Percentiles rank a stretch among this genome's conserved stretches.
These are phyloP conservation scores for Fusarium algeriense DNA, from an alignment of 2,329 filamentous ascomycete genomes.

Conservation along the genomic window DNA sequence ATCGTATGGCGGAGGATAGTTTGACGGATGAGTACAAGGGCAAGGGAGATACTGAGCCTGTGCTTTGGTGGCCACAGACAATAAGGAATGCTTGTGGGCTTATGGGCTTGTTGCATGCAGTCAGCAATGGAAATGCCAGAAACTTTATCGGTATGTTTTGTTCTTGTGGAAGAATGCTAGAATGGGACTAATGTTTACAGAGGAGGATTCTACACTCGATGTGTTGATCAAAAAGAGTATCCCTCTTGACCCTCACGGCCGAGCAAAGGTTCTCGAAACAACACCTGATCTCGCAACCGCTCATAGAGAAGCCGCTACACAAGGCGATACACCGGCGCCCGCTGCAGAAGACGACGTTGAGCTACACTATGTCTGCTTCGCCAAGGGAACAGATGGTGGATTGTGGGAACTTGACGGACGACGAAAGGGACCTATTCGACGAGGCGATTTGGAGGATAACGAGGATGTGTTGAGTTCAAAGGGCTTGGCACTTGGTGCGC, in stretches of 20 bases:
- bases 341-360: constrained; percentile 85
- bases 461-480: constrained; percentile 82
- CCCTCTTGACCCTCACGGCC: constrained; percentile 72
- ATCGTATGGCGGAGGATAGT: constrained; percentile 80
- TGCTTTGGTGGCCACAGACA: constrained; percentile 95
- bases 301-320: constrained; percentile 80
- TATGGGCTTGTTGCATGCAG: constrained; percentile 87
- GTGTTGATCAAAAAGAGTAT: constrained; percentile 77
- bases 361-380: constrained; percentile 95
- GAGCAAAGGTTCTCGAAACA: constrained; percentile 82
- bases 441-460: constrained; percentile 66
- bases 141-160: constrained; percentile 66
- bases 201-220: constrained; percentile 68
- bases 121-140: constrained; percentile 79
- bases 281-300: constrained; percentile 81
- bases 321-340: constrained; percentile 84
- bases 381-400: constrained; percentile 76
- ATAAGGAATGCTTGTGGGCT: constrained; percentile 94
- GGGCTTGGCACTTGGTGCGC: constrained; percentile 77
- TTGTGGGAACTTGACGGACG: constrained; percentile 72
- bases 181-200: constrained; percentile 45
- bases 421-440: constrained; percentile 67
- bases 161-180: neutral
- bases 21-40: constrained; percentile 73
- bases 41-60: constrained; percentile 76